Evolutionary conservation across 371 early-diverging fungal genomes (phyloP), one percentile per base, ranked within the genome.

Genomic region (Batrachochytrium dendrobatidis): DNA sequence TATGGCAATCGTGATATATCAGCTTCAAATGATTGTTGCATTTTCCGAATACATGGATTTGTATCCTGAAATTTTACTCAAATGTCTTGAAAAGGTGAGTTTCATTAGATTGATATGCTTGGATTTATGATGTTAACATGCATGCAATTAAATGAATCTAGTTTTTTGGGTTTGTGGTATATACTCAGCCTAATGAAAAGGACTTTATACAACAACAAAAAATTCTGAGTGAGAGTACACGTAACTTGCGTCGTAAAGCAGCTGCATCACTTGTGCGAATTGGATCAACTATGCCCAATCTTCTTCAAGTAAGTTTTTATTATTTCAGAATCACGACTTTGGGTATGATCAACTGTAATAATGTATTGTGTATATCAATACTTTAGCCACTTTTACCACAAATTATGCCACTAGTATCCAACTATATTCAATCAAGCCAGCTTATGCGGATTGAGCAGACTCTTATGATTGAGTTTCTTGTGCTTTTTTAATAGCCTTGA

Each of bases 201-300:
- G 53, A 59, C 24, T 60, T 60, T 33, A 62, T 61, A 5, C 28
- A 39, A 25, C 61, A 35, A 15, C 32, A 49, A 12, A 20, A 51
- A 2, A n/a, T 43, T 12, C 20, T 72, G 20, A 12, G 55, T 8
- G 63, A 65, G n/a, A 66, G 65, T 18, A 68, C 71, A 20, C 34
- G 60, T 18, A 26, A 48, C 3, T 20, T 81, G 29, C 60, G 80
- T n/a, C 53, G 56, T 17, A 71, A 72, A 39, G 77, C 80, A 8
- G 69, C 68, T 3, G 58, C 62, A 0, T 66, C 69, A 10, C 58
- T 82, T 8, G 70, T 74, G 51, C 73, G 76, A 58, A 55, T 82
- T 15, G 82, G 69, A 8, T 58, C 60, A 18, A 63, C 77, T 5
- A 74, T 82, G 60, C 77, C 82, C 5, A 61, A 80, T 55, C 62